Evolutionary conservation across 2,329 filamentous ascomycete genomes (phyloP).

Genomic region (Cyphellophora europaea): DNA sequence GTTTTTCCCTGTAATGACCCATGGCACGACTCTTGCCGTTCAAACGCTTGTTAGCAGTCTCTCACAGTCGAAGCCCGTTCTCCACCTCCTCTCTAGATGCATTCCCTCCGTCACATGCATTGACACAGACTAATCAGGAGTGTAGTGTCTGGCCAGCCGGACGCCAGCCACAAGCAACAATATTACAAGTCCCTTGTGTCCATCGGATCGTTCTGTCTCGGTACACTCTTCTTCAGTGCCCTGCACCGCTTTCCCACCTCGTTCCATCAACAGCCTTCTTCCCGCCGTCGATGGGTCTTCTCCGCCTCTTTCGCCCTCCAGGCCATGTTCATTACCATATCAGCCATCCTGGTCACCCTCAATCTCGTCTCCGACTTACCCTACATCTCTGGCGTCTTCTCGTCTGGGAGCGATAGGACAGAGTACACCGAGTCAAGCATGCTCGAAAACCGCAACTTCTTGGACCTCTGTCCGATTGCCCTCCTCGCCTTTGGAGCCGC

Average conservation of each 20-base stretch:
- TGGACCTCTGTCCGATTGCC: constrained; percentile 27
- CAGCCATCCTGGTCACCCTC: constrained; percentile 27
- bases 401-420: constrained; percentile 11
- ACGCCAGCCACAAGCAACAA: constrained; percentile 26
- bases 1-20: too few species aligned
- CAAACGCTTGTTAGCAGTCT: too few species aligned
- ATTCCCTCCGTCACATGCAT: too few species aligned
- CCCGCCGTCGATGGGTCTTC: constrained; percentile 28
- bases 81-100: too few species aligned
- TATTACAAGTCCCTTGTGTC: constrained; percentile 35
- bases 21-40: too few species aligned
- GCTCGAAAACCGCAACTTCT: constrained; percentile 10
- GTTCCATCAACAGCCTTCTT: constrained; percentile 20
- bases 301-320: constrained; percentile 31
- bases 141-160: constrained; percentile 30
- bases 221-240: constrained; percentile 31
- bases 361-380: constrained; percentile 23
- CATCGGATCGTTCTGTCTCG: constrained; percentile 27
- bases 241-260: constrained; percentile 24
- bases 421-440: constrained; percentile 2
- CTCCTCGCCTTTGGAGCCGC: constrained; percentile 32
- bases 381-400: constrained; percentile 16
- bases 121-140: too few species aligned
- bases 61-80: too few species aligned
- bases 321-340: constrained; percentile 24